Evolutionary conservation across 2,329 filamentous ascomycete genomes (phyloP).

Genomic region (Coleophoma eucalyptorum): DNA sequence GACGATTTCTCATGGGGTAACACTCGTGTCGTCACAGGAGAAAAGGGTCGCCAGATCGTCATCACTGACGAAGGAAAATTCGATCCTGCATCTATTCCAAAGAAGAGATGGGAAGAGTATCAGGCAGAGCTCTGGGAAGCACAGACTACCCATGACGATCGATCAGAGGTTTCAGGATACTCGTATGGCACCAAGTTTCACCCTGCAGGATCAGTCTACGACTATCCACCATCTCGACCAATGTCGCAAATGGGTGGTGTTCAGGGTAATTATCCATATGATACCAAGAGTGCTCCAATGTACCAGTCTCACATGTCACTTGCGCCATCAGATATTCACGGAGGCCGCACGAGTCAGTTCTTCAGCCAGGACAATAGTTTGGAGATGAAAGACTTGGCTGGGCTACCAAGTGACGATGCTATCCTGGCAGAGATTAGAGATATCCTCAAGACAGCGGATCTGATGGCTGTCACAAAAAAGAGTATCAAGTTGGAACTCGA

Average conservation of each 20-base stretch:
- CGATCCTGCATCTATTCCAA: conserved; percentile 85
- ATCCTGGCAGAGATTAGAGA: conserved; percentile 91
- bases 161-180: conserved; percentile 87
- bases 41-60: conserved; percentile 87
- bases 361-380: conserved; percentile 53
- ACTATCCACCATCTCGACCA: conserved; percentile 50
- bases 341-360: conserved; percentile 46
- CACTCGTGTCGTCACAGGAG: conserved; percentile 93
- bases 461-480: conserved; percentile 99
- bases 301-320: conserved; percentile 71
- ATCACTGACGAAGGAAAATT: conserved; percentile 98
- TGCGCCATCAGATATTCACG: conserved; percentile 63
- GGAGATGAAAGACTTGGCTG: conserved; percentile 68
- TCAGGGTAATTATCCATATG: conserved; percentile 18
- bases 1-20: conserved; percentile 99
- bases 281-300: conserved; percentile 25
- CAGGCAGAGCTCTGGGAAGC: conserved; percentile 96
- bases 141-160: conserved; percentile 70
- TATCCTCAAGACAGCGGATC: conserved; percentile 83
- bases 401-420: conserved; percentile 83
- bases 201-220: conserved; percentile 63
- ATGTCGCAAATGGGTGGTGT: conserved; percentile 32
- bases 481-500: conserved; percentile 93
- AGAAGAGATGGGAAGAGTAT: conserved; percentile 99
- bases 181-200: conserved; percentile 85